These are phyloP conservation scores for Calonectria pauciramosa DNA, from an alignment of 2,329 filamentous ascomycete species.

Conservation along the genomic window DNA sequence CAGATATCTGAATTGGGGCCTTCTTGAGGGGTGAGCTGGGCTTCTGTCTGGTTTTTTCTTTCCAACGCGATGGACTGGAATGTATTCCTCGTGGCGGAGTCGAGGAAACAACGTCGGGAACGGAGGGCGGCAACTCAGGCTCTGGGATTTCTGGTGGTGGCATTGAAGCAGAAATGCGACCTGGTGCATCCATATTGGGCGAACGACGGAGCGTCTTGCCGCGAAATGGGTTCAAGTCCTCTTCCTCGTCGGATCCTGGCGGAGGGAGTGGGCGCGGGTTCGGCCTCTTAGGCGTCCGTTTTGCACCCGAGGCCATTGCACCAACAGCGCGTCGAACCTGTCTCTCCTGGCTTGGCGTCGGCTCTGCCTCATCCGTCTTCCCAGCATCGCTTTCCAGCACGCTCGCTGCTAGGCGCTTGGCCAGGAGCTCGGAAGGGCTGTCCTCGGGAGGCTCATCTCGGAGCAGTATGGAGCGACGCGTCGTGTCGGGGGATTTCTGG, in stretches of 20 bases:
- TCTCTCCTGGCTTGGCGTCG: conserved; percentile 29
- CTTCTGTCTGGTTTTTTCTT: conserved; percentile 49
- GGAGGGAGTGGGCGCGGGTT: conserved; percentile 63
- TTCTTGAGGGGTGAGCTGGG: conserved; percentile 67
- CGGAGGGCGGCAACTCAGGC: conserved; percentile 53
- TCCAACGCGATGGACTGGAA: conserved; percentile 67
- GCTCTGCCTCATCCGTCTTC: conserved; percentile 37
- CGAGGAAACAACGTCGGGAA: conserved; percentile 66
- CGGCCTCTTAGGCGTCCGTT: conserved; percentile 58
- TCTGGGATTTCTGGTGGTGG: conserved; percentile 30
- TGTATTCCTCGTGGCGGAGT: conserved; percentile 72
- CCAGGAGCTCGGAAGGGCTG: conserved; percentile 45
- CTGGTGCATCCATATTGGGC: conserved; percentile 47
- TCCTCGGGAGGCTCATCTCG: conserved; percentile 39
- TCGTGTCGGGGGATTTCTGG: conserved; percentile 44
- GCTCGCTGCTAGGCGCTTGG: conserved; percentile 48
- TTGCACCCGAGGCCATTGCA: conserved; percentile 52
- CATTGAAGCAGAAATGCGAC: conserved; percentile 29
- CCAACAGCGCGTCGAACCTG: conserved; percentile 43
- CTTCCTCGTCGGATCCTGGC: conserved; percentile 50
- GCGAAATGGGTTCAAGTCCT: conserved; percentile 49
- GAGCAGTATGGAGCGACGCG: conserved; percentile 22
- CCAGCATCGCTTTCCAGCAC: conserved; percentile 40
- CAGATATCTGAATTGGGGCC: conserved; percentile 48
- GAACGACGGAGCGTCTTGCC: conserved; percentile 46